Conservation (phyloP, 1,284 basidiomycete genomes). For the Testicularia cyperi region DNA sequence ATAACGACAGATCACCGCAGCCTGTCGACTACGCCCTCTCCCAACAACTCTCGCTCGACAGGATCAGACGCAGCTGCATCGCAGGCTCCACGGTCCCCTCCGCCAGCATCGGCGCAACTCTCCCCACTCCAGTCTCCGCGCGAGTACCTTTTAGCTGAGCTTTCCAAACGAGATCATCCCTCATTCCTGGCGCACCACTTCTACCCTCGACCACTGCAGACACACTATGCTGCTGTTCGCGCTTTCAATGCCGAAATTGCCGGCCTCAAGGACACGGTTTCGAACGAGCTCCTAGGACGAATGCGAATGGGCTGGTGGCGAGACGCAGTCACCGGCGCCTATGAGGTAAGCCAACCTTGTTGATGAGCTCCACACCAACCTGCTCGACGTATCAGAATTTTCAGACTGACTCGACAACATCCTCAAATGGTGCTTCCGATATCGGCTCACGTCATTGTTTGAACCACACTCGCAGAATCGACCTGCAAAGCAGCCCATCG, state of each 20-base stretch:
- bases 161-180: slow-evolving; percentile 40
- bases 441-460: too few species aligned
- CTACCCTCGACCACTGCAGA: slow-evolving; percentile 46
- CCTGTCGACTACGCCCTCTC: too few species aligned
- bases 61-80: neutral
- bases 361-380: too few species aligned
- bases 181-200: slow-evolving; percentile 54
- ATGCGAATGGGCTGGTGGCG: slow-evolving; percentile 59
- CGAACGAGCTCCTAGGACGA: slow-evolving; percentile 55
- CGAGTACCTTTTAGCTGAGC: slow-evolving; percentile 19
- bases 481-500: slow-evolving; percentile 51
- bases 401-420: neutral
- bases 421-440: too few species aligned
- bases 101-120: slow-evolving; percentile 21
- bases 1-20: too few species aligned
- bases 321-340: slow-evolving; percentile 50
- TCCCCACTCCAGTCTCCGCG: slow-evolving; percentile 31
- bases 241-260: slow-evolving; percentile 56
- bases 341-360: slow-evolving; percentile 14
- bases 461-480: too few species aligned
- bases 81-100: slow-evolving; percentile 6
- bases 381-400: too few species aligned
- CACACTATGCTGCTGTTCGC: slow-evolving; percentile 54
- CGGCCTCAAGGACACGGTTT: slow-evolving; percentile 49
- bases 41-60: too few species aligned